Base-by-base conservation (phyloP, 192 early-diverging fungal genomes). In the Umbelopsis isabellina region DNA sequence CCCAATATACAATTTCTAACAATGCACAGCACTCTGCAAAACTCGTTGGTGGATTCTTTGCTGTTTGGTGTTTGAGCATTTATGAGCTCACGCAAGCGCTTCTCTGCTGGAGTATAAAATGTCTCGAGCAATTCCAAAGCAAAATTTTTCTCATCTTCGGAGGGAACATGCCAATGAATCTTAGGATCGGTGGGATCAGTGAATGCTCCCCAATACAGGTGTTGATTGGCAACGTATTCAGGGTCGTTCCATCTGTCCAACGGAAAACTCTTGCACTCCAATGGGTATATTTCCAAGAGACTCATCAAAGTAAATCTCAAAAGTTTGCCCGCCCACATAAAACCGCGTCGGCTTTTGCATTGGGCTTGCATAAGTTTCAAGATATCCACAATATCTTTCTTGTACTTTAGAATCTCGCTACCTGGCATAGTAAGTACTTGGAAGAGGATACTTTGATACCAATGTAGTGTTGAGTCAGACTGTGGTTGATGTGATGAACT, bases 111-210 rank as follows among this genome's bases (percentile, higher is more conserved):
- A 8, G 72, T 66, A 6, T 87, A 76, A 48, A 91, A 83, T 1
- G 52, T 66, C 1, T 87, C 82, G 27, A 92, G 73, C 16, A 97
- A 66, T 35, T 88, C 84, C 15, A 92, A 70, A 1, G 89, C 92
- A 70, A 90, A 88, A 23, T 87, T 75, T 15, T 90, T 79, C 67
- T 94, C 95, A 1, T 82, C 77, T 21, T 84, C 72, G 22, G 75
- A 85, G 10, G 95, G 93, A 11, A 83, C 71, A 73, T 96, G 94
- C 96, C 96, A 98, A 55, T 87, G 52, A 10, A 95, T 65, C 20
- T 79, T 66, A 22, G 93, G 81, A 49, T 86, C 75, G 0, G 84
- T 75, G 0, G 85, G 75, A 48, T 89, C 76, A 0, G 77, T 72
- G 1, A 86, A 78, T 33, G 87, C 70, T 4, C 94, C 94, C 96